Evolutionary conservation across 352 stramenopile genomes (phyloP).

Genomic region (Pythium vanterpoolii): DNA sequence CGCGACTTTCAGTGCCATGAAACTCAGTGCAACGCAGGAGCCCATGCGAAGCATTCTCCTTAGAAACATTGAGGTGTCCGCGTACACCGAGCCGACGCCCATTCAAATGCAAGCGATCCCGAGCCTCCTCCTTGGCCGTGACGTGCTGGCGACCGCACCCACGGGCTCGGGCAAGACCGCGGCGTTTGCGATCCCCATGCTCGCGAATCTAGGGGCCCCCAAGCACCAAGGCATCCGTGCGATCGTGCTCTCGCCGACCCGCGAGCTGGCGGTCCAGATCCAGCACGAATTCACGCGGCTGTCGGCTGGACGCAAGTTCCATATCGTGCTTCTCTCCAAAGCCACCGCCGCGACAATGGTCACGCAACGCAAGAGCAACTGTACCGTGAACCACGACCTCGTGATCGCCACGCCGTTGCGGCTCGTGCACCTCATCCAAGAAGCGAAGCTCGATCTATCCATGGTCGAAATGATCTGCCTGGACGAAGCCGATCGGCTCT

Average conservation of each 20-base stretch:
- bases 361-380: conserved; percentile 76
- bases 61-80: conserved; percentile 80
- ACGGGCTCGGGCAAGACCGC: conserved; percentile 98
- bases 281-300: conserved; percentile 94
- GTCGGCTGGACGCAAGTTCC: conserved; percentile 80
- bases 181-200: conserved; percentile 95
- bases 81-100: conserved; percentile 98
- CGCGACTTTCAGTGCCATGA: conserved; percentile 72
- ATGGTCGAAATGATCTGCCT: conserved; percentile 94
- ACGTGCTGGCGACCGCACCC: conserved; percentile 95
- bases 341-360: conserved; percentile 82
- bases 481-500: conserved; percentile 98
- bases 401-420: conserved; percentile 96
- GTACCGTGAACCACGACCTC: conserved; percentile 89
- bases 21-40: conserved; percentile 34
- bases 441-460: conserved; percentile 78
- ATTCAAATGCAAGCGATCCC: conserved; percentile 99
- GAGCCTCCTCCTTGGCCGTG: conserved; percentile 80
- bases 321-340: conserved; percentile 91
- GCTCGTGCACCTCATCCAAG: conserved; percentile 89
- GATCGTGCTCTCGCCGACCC: conserved; percentile 95
- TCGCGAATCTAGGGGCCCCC: conserved; percentile 65
- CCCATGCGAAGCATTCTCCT: conserved; percentile 66
- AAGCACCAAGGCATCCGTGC: conserved; percentile 82
- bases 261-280: conserved; percentile 97